Evolutionary conservation across 306 rosid genomes (phyloP), one percentile per base, ranked within the genome.

Genomic region (Inga laurina): DNA sequence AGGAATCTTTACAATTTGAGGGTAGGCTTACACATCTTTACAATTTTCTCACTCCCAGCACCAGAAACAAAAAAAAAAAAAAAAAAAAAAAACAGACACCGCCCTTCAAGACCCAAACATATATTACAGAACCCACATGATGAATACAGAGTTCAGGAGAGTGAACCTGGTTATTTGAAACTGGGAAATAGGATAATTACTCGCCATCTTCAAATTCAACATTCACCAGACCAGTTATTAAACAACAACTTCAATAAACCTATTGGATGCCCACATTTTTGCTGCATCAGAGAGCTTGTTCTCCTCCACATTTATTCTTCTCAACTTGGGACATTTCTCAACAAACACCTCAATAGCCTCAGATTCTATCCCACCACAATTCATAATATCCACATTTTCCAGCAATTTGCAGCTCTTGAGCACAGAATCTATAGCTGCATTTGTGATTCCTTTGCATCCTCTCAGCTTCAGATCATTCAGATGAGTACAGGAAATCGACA

Each of bases 401-500:
- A 96, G 81, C 0, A 65, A 24, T 77, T 87, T 90, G 86, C 99
- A 96, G 80, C 91, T 87, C 85, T 85, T 91, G 9, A 85, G 34
- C 90, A 91, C 65, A 4, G 89, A 74, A 69, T 45, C 46, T 83
- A 92, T 8, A 14, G 97, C 83, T 5, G 81, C 76, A 64, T 67
- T 21, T 1, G 94, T 85, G 14, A 94, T 89, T 71, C 90, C 71
- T 30, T 86, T 89, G 57, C 99, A 96, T 11, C 98, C 97, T 78
- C 98, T 89, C 10, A 94, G 74, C 85, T 83, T 91, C 88, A 96
- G 77, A 45, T 91, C 94, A 80, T 75, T 65, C 90, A 96, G 85
- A 77, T 39, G n/a, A 24, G 77, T 48, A 49, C 98, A 94, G 0
- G 99, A 96, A 88, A 86, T 89, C 15, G 86, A 32, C 91, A 96